phyloP scores from a whole-genome alignment of 768 basidiomycete genomes.

The Chalciporus pseudorubinellus region DNA sequence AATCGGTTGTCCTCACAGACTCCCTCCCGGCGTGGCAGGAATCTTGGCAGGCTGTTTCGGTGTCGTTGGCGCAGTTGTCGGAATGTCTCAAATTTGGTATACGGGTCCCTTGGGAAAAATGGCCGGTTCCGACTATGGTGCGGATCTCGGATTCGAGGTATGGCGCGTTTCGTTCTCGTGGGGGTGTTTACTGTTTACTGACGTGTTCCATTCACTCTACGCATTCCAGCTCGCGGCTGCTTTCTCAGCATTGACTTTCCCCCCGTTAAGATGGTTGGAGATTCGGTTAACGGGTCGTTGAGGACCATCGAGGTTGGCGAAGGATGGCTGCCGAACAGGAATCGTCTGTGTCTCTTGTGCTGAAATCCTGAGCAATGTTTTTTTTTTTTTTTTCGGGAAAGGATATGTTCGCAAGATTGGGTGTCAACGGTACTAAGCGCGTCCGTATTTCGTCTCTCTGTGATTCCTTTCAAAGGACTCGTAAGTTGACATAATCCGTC shows the following conservation, averaged over 20 bases:
- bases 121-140: slow-evolving; percentile 43
- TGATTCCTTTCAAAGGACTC: too few relatives aligned
- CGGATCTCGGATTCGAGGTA: slow-evolving; percentile 56
- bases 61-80: slow-evolving; percentile 46
- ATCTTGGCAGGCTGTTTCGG: slow-evolving; percentile 46
- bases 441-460: too few relatives aligned
- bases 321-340: too few relatives aligned
- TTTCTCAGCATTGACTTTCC: slow-evolving; percentile 47
- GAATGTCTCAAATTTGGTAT: slow-evolving; percentile 55
- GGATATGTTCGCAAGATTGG: too few relatives aligned
- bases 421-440: too few relatives aligned
- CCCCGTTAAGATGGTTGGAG: slow-evolving; percentile 49
- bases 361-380: too few relatives aligned
- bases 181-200: too few relatives aligned
- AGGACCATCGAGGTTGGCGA: background rate
- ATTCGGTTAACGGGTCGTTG: slow-evolving; percentile 41
- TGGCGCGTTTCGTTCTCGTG: background rate
- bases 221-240: slow-evolving; percentile 39
- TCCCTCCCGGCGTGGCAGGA: slow-evolving; percentile 50
- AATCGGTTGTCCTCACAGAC: slow-evolving; percentile 21
- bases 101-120: slow-evolving; percentile 46
- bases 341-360: too few relatives aligned
- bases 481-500: too few relatives aligned
- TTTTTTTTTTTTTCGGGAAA: too few relatives aligned
- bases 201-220: too few relatives aligned